phyloP scores from a whole-genome alignment of 106 monocot genomes.

The Hemerocallis citrina region DNA sequence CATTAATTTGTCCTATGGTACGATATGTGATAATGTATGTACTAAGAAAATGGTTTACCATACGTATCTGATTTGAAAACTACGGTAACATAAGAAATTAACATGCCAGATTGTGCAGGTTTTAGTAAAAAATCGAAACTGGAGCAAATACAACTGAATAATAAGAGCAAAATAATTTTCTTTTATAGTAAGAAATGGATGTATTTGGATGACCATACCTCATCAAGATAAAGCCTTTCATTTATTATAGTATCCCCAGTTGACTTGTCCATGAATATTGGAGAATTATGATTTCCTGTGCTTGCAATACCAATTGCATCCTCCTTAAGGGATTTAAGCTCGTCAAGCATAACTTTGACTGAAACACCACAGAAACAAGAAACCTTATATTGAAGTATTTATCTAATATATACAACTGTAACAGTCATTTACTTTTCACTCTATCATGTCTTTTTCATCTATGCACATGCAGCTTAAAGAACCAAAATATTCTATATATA shows the following conservation, averaged over 20 bases:
- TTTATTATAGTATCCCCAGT: not conserved
- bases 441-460: no score
- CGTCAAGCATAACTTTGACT: constrained; percentile 41
- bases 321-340: constrained; percentile 34
- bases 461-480: no score
- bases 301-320: constrained; percentile 29
- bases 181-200: not conserved
- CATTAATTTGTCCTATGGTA: no score
- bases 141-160: not conserved
- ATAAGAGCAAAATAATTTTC: not conserved
- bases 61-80: no score
- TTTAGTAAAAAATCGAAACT: not conserved
- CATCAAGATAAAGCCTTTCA: constrained; percentile 8
- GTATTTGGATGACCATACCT: not conserved
- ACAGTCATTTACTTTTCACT: no score
- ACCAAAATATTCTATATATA: no score
- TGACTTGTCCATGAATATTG: constrained; percentile 8
- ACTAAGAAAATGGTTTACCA: no score
- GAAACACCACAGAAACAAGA: not conserved
- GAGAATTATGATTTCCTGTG: constrained; percentile 14
- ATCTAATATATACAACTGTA: not conserved
- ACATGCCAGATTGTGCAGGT: not conserved
- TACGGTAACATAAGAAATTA: no score
- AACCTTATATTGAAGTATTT: not conserved
- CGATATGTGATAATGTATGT: no score